Conservation (phyloP, 1,284 basidiomycete species). For the Fomitopsis betulina region DNA sequence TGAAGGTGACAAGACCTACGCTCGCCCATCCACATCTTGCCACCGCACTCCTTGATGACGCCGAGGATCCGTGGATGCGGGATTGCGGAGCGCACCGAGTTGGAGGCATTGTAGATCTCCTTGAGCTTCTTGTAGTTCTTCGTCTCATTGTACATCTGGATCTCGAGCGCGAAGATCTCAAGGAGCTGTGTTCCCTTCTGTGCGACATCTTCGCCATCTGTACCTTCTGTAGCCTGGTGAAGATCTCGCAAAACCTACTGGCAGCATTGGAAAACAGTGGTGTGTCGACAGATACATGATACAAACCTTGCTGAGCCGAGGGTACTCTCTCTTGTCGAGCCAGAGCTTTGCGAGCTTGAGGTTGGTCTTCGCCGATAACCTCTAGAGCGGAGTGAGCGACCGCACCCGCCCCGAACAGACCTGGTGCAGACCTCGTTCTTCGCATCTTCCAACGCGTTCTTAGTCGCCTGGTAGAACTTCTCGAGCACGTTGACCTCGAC, state of each 20-base stretch:
- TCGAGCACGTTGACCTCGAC: constrained; percentile 89
- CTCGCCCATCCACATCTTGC: constrained; percentile 99
- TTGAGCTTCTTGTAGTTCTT: constrained; percentile 95
- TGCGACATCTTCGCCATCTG: constrained; percentile 79
- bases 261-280: neutral
- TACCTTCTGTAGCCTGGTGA: constrained; percentile 60
- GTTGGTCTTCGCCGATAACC: constrained; percentile 93
- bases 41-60: constrained; percentile 98
- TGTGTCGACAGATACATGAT: neutral
- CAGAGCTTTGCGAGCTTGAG: constrained; percentile 96
- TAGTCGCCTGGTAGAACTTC: constrained; percentile 93
- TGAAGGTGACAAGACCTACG: constrained; percentile 46
- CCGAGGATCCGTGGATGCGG: constrained; percentile 99
- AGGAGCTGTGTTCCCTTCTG: constrained; percentile 89
- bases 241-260: constrained; percentile 68
- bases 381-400: constrained; percentile 41
- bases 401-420: neutral
- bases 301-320: constrained; percentile 67
- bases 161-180: constrained; percentile 98
- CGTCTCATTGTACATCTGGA: constrained; percentile 98
- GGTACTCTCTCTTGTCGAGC: constrained; percentile 93
- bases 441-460: constrained; percentile 84
- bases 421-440: constrained; percentile 81
- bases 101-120: constrained; percentile 96
- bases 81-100: constrained; percentile 92